Conservation (phyloP, 1,284 basidiomycete species). For the Ceratorhiza oryzae-sativae region DNA sequence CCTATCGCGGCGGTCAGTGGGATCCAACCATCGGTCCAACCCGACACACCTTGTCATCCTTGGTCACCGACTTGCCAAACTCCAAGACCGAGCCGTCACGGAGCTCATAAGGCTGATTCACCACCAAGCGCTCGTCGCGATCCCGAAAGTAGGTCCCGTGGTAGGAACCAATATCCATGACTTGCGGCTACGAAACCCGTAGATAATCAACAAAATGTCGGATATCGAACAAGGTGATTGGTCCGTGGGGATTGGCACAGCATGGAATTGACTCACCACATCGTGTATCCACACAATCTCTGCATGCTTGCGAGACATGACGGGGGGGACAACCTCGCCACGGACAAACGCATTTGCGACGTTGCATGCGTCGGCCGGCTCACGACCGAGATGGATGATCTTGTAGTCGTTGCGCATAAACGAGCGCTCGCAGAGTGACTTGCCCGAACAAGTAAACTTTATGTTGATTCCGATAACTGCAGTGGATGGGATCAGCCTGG, state of each 20-base stretch:
- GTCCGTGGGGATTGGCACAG: background rate
- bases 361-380: constrained; percentile 14
- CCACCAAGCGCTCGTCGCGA: constrained; percentile 12
- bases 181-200: constrained; percentile 6
- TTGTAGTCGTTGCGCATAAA: constrained; percentile 20
- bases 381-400: constrained; percentile 12
- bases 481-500: background rate
- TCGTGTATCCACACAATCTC: constrained; percentile 24
- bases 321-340: constrained; percentile 21
- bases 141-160: constrained; percentile 33
- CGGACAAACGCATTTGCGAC: constrained; percentile 28
- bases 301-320: constrained; percentile 29
- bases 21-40: too few species aligned
- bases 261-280: constrained; percentile 13
- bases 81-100: constrained; percentile 18
- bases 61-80: constrained; percentile 37
- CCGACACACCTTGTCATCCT: constrained; percentile 30
- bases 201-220: background rate
- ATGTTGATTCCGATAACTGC: constrained; percentile 36
- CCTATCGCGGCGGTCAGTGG: background rate
- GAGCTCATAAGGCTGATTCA: constrained; percentile 16
- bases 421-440: constrained; percentile 13
- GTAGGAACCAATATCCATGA: constrained; percentile 27
- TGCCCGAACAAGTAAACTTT: constrained; percentile 11
- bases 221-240: background rate